A percentile compares a stretch with the other conserved stretches of the same genome.
These are phyloP conservation scores for Verticillium nonalfalfae DNA, from an alignment of 2,329 filamentous ascomycete genomes.

Conservation along the genomic window DNA sequence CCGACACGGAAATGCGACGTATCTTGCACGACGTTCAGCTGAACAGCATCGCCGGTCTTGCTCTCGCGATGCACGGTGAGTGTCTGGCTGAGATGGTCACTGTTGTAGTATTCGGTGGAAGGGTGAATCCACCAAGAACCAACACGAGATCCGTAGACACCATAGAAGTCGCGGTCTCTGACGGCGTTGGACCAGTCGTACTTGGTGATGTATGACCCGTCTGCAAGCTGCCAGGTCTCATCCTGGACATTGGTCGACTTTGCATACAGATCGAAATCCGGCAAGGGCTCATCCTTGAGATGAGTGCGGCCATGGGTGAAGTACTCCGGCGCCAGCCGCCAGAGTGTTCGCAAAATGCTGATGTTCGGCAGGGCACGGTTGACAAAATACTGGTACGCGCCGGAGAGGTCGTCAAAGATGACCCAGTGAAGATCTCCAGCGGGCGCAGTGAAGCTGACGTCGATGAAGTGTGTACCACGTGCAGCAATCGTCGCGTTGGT, in stretches of 20 bases:
- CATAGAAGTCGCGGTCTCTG: constrained; percentile 10
- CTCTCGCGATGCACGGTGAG: constrained; percentile 10
- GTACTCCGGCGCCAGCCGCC: constrained; percentile 7
- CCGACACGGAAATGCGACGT: constrained; percentile 10
- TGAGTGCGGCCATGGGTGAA: constrained; percentile 9
- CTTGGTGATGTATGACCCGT: constrained; percentile 9
- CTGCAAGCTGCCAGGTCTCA: constrained; percentile 9
- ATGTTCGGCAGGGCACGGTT: constrained; percentile 10
- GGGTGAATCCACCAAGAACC: constrained; percentile 11
- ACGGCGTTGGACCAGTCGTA: constrained; percentile 11
- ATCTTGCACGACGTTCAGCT: constrained; percentile 10
- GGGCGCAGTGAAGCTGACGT: constrained; percentile 8
- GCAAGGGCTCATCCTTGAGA: constrained; percentile 8
- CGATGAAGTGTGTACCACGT: constrained; percentile 6
- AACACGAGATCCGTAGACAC: constrained; percentile 6
- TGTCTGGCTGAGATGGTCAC: constrained; percentile 8
- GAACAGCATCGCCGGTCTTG: constrained; percentile 9
- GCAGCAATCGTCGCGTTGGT: constrained; percentile 8
- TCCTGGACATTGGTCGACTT: constrained; percentile 10
- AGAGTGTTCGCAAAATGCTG: constrained; percentile 8
- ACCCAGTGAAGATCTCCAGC: constrained; percentile 10
- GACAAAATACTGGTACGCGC: constrained; percentile 12
- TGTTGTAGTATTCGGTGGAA: constrained; percentile 8
- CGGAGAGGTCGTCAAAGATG: constrained; percentile 8
- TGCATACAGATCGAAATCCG: constrained; percentile 9